These are phyloP conservation scores for Anthracocystis setariae DNA, from an alignment of 1,284 basidiomycete genomes.

Conservation along the genomic window DNA sequence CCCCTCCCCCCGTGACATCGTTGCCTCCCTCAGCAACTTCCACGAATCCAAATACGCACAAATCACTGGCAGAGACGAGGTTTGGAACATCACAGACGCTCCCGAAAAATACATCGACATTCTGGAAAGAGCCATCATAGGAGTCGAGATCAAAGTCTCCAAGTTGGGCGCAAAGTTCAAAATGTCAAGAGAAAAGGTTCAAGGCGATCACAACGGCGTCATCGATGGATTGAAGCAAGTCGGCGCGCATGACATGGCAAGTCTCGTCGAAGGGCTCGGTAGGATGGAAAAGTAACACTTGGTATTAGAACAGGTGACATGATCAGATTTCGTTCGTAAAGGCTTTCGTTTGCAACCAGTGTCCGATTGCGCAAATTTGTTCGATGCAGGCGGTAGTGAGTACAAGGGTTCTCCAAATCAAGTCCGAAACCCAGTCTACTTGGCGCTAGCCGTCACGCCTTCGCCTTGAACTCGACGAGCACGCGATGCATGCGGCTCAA, in stretches of 20 bases:
- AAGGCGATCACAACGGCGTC: conserved; percentile 68
- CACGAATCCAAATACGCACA: conserved; percentile 10
- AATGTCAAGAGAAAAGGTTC: conserved; percentile 68
- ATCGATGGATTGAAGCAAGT: conserved; percentile 66
- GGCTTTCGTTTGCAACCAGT: no score
- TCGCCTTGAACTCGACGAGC: conserved; percentile 40
- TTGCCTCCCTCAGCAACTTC: conserved; percentile 10
- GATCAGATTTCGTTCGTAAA: no score
- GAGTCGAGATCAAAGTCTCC: conserved; percentile 68
- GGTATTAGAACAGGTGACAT: not conserved
- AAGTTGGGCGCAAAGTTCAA: conserved; percentile 69
- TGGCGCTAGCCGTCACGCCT: not conserved
- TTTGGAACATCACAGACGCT: conserved; percentile 69
- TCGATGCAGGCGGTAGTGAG: no score
- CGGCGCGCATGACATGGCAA: conserved; percentile 39
- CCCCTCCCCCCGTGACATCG: conserved; percentile 7
- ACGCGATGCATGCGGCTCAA: conserved; percentile 45
- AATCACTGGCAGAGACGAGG: not conserved
- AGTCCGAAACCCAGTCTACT: no score
- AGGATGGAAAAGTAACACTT: not conserved
- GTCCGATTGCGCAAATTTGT: no score
- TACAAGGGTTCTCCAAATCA: no score
- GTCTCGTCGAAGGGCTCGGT: conserved; percentile 7
- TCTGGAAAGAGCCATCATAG: conserved; percentile 69
- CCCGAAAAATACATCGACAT: conserved; percentile 68